Evolutionary conservation across 371 early-diverging fungal genomes (phyloP).

Genomic region (Saksenaea oblongispora): DNA sequence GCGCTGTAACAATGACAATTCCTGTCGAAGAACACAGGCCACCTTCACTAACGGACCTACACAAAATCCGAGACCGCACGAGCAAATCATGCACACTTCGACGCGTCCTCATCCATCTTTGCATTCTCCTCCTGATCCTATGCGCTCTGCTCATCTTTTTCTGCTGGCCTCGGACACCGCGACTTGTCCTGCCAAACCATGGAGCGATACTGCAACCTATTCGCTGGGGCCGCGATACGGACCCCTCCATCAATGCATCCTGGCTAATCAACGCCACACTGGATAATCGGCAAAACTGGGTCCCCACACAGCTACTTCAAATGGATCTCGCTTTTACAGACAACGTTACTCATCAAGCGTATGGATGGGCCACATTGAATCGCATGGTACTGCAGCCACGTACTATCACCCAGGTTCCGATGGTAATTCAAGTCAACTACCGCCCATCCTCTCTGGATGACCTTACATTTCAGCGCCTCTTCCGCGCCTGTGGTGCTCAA

Average conservation of each 20-base stretch:
- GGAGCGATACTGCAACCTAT: constrained; percentile 1
- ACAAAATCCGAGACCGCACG: neutral
- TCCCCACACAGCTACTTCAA: constrained; percentile 9
- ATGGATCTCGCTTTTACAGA: constrained; percentile 17
- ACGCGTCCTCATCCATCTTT: neutral
- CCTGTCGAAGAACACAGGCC: neutral
- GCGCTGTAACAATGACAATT: neutral
- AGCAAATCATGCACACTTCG: neutral
- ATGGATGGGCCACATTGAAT: constrained; percentile 9
- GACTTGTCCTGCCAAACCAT: constrained; percentile 13
- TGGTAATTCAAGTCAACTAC: constrained; percentile 19
- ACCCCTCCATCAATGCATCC: constrained; percentile 9
- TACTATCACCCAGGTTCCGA: neutral
- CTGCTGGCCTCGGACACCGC: constrained; percentile 32
- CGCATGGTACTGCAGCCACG: constrained; percentile 7
- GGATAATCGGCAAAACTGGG: constrained; percentile 15
- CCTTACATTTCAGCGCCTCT: constrained; percentile 15
- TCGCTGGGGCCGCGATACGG: constrained; percentile 4
- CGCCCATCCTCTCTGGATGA: neutral
- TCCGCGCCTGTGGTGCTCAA: constrained; percentile 19
- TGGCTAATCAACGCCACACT: constrained; percentile 19
- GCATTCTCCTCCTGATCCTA: neutral
- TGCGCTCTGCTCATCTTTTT: constrained; percentile 11
- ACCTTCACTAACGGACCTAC: neutral
- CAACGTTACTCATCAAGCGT: constrained; percentile 15